Percentiles rank a stretch among this genome's conserved stretches.
phyloP scores from a whole-genome alignment of 225 moss, liverwort and hornwort species.

The Lunularia cruciata region DNA sequence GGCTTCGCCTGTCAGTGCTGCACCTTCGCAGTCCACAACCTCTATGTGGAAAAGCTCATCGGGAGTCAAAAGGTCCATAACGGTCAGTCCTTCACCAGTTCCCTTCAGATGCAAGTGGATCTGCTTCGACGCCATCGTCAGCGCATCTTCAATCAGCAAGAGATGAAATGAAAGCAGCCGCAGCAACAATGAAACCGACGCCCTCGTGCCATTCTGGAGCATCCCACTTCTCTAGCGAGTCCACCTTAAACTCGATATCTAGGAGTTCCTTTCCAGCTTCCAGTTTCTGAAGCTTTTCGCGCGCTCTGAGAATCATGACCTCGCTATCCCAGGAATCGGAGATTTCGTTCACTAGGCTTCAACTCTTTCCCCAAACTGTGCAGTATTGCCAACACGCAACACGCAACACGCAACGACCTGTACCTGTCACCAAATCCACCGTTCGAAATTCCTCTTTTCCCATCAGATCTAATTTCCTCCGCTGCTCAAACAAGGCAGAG shows the following conservation, averaged over 20 bases:
- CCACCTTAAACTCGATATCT: neutral
- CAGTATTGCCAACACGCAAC: constrained; percentile 3
- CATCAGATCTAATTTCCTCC: neutral
- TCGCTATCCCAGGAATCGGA: constrained; percentile 11
- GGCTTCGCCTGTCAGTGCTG: neutral
- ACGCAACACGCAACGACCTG: constrained; percentile 14
- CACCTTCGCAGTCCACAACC: neutral
- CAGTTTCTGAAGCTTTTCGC: neutral
- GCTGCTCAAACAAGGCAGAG: constrained; percentile 2
- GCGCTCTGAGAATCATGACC: constrained; percentile 16
- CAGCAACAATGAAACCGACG: constrained; percentile 4
- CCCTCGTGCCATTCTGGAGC: constrained; percentile 20
- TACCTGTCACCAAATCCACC: constrained; percentile 21
- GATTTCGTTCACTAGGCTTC: neutral
- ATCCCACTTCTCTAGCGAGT: constrained; percentile 13
- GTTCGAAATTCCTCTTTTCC: neutral
- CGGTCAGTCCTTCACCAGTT: constrained; percentile 9
- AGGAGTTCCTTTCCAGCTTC: neutral
- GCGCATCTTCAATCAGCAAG: constrained; percentile 1
- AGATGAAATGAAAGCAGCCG: constrained; percentile 14
- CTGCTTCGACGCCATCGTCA: constrained; percentile 5
- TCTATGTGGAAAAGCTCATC: constrained; percentile 9
- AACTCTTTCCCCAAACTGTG: neutral
- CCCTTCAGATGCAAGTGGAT: constrained; percentile 14
- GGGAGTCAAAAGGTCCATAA: constrained; percentile 6